These are phyloP conservation scores for Centaurea solstitialis DNA, from an alignment of 129 eudicot genomes.

Conservation along the genomic window DNA sequence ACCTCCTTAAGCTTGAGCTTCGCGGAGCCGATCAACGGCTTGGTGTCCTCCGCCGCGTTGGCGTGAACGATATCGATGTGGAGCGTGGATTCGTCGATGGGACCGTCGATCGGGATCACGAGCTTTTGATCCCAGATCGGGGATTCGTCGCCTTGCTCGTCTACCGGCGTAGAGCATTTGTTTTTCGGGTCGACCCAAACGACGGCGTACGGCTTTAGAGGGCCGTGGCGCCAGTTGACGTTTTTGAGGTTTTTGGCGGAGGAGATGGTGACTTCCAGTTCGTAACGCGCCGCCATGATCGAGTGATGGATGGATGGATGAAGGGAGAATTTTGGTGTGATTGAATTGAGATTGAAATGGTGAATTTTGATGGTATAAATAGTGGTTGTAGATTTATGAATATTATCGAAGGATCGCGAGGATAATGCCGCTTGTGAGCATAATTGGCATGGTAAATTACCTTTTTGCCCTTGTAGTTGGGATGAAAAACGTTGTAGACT, in stretches of 20 bases:
- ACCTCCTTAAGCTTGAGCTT: constrained; percentile 54
- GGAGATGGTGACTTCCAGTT: constrained; percentile 55
- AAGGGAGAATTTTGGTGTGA: neutral
- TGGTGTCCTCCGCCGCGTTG: constrained; percentile 55
- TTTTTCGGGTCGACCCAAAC: constrained; percentile 74
- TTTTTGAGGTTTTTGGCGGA: constrained; percentile 85
- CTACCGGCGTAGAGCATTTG: constrained; percentile 61
- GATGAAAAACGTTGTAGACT: neutral
- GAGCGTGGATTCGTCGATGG: constrained; percentile 68
- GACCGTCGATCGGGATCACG: constrained; percentile 50
- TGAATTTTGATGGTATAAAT: constrained; percentile 10
- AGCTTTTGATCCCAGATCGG: constrained; percentile 73
- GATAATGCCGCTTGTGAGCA: neutral
- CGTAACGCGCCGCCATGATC: constrained; percentile 72
- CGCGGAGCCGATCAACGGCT: constrained; percentile 92
- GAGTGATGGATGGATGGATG: neutral
- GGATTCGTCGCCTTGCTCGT: constrained; percentile 61
- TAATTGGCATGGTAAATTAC: neutral
- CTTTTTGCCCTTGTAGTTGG: neutral
- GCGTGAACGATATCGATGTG: constrained; percentile 80
- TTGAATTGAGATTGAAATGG: neutral
- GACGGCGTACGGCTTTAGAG: constrained; percentile 78
- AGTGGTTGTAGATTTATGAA: neutral
- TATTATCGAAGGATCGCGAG: constrained; percentile 15
- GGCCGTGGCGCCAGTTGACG: constrained; percentile 90